Conservation (phyloP, 2,329 filamentous ascomycete genomes). For the Arthrobotrys conoides region DNA sequence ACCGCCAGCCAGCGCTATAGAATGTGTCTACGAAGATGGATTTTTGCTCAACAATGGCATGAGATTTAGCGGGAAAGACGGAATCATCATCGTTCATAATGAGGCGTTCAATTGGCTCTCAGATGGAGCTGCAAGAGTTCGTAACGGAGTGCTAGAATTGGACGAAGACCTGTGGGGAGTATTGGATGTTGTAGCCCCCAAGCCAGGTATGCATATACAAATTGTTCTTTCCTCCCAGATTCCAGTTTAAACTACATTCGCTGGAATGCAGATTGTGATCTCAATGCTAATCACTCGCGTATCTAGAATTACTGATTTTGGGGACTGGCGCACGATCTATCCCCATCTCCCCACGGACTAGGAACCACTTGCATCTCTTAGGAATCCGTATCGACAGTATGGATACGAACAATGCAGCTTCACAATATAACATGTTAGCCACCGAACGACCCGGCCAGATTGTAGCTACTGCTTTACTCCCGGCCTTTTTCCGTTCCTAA, state of each 20-base stretch:
- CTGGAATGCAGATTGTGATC: conserved; percentile 24
- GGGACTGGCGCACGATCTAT: conserved; percentile 83
- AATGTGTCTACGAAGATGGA: conserved; percentile 84
- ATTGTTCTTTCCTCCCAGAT: neutral
- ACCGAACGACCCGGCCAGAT: conserved; percentile 89
- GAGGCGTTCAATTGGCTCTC: conserved; percentile 88
- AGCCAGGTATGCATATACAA: conserved; percentile 77
- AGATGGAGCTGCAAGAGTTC: conserved; percentile 68
- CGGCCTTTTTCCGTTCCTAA: conserved; percentile 54
- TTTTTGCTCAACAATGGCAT: conserved; percentile 89
- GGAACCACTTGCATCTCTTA: conserved; percentile 79
- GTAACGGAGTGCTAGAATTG: conserved; percentile 85
- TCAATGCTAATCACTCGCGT: conserved; percentile 31
- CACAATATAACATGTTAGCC: conserved; percentile 94
- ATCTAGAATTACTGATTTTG: conserved; percentile 85
- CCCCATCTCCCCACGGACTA: conserved; percentile 82
- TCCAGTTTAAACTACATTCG: conserved; percentile 2
- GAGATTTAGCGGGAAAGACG: conserved; percentile 77
- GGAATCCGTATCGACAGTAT: conserved; percentile 89
- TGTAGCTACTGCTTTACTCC: conserved; percentile 86
- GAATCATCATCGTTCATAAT: conserved; percentile 83
- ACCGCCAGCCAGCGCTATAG: conserved; percentile 83
- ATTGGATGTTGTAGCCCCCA: conserved; percentile 84
- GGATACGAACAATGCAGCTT: conserved; percentile 92
- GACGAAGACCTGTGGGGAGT: conserved; percentile 79